Conservation (phyloP, 495 filamentous ascomycete species). For the Talaromyces thailandensis region DNA sequence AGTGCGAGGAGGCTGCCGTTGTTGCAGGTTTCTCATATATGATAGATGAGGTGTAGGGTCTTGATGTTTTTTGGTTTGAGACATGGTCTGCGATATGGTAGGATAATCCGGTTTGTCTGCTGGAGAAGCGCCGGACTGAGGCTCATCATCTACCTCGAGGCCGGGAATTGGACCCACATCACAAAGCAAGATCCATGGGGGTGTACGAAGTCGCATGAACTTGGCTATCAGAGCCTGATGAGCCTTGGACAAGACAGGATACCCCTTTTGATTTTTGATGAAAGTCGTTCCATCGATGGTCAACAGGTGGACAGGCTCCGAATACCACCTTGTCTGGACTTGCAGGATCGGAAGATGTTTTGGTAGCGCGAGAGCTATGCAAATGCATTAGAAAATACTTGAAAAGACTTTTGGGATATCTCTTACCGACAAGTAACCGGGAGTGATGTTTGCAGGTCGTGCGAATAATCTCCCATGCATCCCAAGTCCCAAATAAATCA, state of each 20-base stretch:
- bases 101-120: constrained; percentile 51
- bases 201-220: constrained; percentile 73
- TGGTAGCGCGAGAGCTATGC: constrained; percentile 66
- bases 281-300: constrained; percentile 60
- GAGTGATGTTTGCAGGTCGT: constrained; percentile 77
- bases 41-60: constrained; percentile 61
- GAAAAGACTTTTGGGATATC: too few relatives aligned
- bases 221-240: constrained; percentile 72
- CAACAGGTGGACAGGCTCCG: constrained; percentile 80
- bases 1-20: constrained; percentile 60
- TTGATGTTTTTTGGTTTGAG: constrained; percentile 38
- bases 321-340: constrained; percentile 86
- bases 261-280: constrained; percentile 66
- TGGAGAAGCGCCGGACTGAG: constrained; percentile 24
- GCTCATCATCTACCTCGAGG: constrained; percentile 24
- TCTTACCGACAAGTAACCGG: constrained; percentile 80
- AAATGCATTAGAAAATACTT: constrained; percentile 9
- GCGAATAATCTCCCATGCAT: constrained; percentile 85
- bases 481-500: constrained; percentile 74
- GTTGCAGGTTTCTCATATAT: constrained; percentile 78
- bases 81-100: constrained; percentile 52
- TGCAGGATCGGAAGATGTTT: constrained; percentile 63
- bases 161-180: constrained; percentile 64
- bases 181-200: constrained; percentile 73
- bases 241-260: constrained; percentile 69